These are phyloP conservation scores for Pyrenophora tritici-repentis DNA, from an alignment of 2,329 filamentous ascomycete species.

Conservation along the genomic window DNA sequence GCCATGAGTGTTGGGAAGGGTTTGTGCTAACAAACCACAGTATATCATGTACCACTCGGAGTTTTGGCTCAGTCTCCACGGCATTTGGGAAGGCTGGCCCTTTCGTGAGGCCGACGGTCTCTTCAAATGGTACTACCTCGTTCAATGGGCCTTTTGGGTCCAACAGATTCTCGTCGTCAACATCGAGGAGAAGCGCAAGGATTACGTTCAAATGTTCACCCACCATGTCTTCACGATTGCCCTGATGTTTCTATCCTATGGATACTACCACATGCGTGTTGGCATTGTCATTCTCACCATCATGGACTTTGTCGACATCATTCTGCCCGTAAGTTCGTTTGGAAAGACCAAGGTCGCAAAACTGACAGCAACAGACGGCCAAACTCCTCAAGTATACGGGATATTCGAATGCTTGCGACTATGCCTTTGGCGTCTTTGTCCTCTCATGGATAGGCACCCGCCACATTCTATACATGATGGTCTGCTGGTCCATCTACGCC, in stretches of 20 bases:
- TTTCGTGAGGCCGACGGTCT: conserved; percentile 72
- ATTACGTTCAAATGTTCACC: conserved; percentile 93
- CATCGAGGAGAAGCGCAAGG: conserved; percentile 92
- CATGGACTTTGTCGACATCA: conserved; percentile 91
- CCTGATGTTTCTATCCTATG: conserved; percentile 81
- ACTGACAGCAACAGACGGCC: conserved; percentile 65
- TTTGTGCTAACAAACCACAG: conserved; percentile 52
- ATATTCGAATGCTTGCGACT: conserved; percentile 75
- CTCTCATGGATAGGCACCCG: conserved; percentile 81
- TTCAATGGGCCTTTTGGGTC: conserved; percentile 89
- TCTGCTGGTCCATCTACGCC: conserved; percentile 81
- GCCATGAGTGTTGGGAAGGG: neutral
- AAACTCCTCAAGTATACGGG: conserved; percentile 91
- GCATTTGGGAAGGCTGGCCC: conserved; percentile 87
- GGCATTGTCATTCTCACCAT: conserved; percentile 86
- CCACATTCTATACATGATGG: conserved; percentile 77
- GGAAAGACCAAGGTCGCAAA: neutral
- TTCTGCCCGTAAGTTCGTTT: conserved; percentile 69
- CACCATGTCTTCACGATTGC: conserved; percentile 90
- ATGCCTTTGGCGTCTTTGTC: conserved; percentile 84
- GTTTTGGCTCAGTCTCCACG: conserved; percentile 76
- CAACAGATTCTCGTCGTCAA: conserved; percentile 94
- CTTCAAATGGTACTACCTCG: conserved; percentile 87
- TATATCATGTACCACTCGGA: conserved; percentile 79
- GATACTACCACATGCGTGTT: conserved; percentile 83